Evolutionary conservation across 768 basidiomycete species (phyloP), one percentile per base, ranked within the genome.

Genomic region (Lactarius evosmus): DNA sequence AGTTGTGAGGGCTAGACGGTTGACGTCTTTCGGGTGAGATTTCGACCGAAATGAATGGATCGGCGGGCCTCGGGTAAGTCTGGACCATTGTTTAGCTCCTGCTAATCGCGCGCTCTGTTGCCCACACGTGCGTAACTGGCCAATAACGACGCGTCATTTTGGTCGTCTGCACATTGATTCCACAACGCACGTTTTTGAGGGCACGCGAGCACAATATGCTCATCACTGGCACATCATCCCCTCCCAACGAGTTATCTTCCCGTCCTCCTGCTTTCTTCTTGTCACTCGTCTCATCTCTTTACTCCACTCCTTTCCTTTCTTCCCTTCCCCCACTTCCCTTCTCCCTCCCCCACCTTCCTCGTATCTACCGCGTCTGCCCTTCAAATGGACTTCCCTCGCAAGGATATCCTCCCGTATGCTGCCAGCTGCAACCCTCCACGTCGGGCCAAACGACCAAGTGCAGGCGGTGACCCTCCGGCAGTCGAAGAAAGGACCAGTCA

Each of bases 361-460:
- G 8, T 34, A 30, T 11, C 30, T n/a, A 6, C 22, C 16, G 32
- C 46, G 4, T 16, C 12, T 33, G 7, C 41, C 44, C 16, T 33
- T 19, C 56, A 17, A 29, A 67, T 67, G 62, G 62, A 67, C 27
- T 11, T 59, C 38, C 25, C 69, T 22, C 40, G 53, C 19, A 69
- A 62, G 52, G 72, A 73, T 50, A 49, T 56, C 16, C 27, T 69
- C 2, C 4, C 70, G 9, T 80, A 80, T 70, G 62, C 73, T 1
- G 78, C 72, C 0, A 70, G 74, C 32, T 76, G 74, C 69, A 81
- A 82, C 70, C 81, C 81, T 0, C 77, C 80, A 0, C 79, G 80
- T 60, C 76, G 74, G 29, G 79, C 77, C 9, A 82, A 82, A 67
- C 80, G 80, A 22, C 64, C 64, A 16, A 56, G 22, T 44, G n/a